phyloP scores from a whole-genome alignment of 306 rosid genomes.

The Casuarina glauca region DNA sequence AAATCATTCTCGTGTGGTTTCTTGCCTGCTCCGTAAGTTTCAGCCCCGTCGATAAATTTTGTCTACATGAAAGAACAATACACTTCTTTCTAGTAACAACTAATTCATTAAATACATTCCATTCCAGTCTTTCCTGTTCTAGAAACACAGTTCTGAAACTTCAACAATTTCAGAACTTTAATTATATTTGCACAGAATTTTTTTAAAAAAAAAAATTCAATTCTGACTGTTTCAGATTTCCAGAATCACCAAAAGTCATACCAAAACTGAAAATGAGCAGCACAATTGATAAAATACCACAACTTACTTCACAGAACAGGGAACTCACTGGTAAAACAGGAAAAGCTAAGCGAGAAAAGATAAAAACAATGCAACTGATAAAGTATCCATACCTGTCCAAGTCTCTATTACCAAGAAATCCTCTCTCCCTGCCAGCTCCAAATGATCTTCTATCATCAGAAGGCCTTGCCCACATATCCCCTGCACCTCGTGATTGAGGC shows the following conservation, averaged over 20 bases:
- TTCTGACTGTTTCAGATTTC: not conserved
- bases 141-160: not conserved
- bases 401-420: slow-evolving; percentile 72
- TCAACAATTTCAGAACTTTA: not conserved
- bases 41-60: not conserved
- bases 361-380: slow-evolving; percentile 10
- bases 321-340: not conserved
- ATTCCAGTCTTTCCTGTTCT: not conserved
- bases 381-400: slow-evolving; percentile 59
- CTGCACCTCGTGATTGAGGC: slow-evolving; percentile 78
- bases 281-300: not conserved
- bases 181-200: not conserved
- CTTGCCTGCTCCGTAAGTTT: not conserved
- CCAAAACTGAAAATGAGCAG: not conserved
- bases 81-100: not conserved
- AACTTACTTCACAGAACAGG: not conserved
- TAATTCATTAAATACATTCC: not conserved
- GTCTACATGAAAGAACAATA: not conserved
- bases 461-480: slow-evolving; percentile 67
- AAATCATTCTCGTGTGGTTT: not conserved
- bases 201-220: not conserved
- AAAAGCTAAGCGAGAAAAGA: slow-evolving; percentile 1
- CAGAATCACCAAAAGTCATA: not conserved
- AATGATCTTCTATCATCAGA: slow-evolving; percentile 73
- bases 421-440: slow-evolving; percentile 71